Base-by-base conservation (phyloP, 2,329 filamentous ascomycete species). In the Colletotrichum gigasporum region DNA sequence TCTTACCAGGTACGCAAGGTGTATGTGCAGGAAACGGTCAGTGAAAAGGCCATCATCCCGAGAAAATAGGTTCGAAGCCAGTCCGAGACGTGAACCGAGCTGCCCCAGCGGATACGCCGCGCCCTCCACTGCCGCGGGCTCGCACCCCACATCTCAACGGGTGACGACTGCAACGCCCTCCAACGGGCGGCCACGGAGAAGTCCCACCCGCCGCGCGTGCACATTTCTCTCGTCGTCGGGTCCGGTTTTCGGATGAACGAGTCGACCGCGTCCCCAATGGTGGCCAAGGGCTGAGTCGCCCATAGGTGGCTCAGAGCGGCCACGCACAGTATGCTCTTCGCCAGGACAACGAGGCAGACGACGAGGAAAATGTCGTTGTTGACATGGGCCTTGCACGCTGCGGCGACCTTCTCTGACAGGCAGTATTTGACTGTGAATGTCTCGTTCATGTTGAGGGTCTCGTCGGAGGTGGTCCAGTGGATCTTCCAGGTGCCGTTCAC, bases 231-330 rank as follows among this genome's bases (percentile, higher is more conserved):
- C 8, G 56, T 53, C n/a, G 35, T 32, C 12, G 14, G 8, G 20
- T 60, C 56, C 12, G 45, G 47, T 7, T 11, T 24, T 1, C 39
- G 32, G 6, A 60, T 22, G 6, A 60, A 60, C 5, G 56, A 60
- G 34, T 60, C 47, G 5, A 53, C 37, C 2, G 56, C 56, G 18
- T 60, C 56, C 4, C 56, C 56, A 20, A 53, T 8, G 11, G 56
- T 44, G 16, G 39, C 39, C 16, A 60, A 39, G 4, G 47, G 56
- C 6, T 53, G 22, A 16, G n/a, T 24, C 28, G n/a, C 10, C 26
- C 56, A 50, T 3, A 60, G 3, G 26, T 22, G 12, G 6, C 26
- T n/a, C 11, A 60, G 10, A 3, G 37, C 35, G 12, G 26, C 3
- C 9, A 26, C 37, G 8, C 47, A 60, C 14, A 52, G 30, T 18